A percentile compares a stretch with the other conserved stretches of the same genome.
These are phyloP conservation scores for Blakeslea trispora DNA, from an alignment of 371 early-diverging fungal genomes.

Conservation along the genomic window DNA sequence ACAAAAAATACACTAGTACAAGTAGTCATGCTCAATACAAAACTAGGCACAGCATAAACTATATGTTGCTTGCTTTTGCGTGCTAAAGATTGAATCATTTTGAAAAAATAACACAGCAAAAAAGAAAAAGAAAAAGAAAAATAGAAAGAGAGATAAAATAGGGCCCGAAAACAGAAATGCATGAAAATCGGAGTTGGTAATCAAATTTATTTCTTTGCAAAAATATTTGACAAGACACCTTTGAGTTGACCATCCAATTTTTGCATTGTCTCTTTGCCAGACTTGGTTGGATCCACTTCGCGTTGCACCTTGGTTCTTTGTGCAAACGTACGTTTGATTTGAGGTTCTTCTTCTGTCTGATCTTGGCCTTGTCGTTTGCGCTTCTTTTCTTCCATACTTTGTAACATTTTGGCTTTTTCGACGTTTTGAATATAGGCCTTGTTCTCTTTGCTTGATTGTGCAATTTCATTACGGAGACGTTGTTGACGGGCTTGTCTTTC, in stretches of 20 bases:
- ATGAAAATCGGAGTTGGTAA: neutral
- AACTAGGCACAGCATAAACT: too few relatives aligned
- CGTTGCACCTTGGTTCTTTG: constrained; percentile 56
- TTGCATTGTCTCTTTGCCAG: constrained; percentile 26
- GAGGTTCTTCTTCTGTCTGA: constrained; percentile 21
- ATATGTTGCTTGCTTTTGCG: too few relatives aligned
- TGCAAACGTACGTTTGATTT: constrained; percentile 62
- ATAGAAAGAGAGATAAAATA: too few relatives aligned
- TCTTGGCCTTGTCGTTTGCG: constrained; percentile 36
- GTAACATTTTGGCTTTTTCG: constrained; percentile 81
- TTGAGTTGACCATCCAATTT: constrained; percentile 36
- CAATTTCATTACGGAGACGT: constrained; percentile 82
- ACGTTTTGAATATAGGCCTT: constrained; percentile 86
- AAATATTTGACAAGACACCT: constrained; percentile 42
- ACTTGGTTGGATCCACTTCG: constrained; percentile 31
- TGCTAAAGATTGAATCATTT: neutral
- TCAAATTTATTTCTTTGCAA: constrained; percentile 35
- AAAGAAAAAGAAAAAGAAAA: neutral
- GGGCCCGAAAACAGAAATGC: neutral
- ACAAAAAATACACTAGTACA: constrained; percentile 15
- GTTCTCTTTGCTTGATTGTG: constrained; percentile 82
- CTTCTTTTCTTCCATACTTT: constrained; percentile 73
- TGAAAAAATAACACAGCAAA: neutral
- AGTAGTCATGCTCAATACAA: constrained; percentile 18
- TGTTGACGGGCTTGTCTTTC: constrained; percentile 84